Evolutionary conservation across 2,329 filamentous ascomycete species (phyloP).

Genomic region (Ramichloridium luteum): DNA sequence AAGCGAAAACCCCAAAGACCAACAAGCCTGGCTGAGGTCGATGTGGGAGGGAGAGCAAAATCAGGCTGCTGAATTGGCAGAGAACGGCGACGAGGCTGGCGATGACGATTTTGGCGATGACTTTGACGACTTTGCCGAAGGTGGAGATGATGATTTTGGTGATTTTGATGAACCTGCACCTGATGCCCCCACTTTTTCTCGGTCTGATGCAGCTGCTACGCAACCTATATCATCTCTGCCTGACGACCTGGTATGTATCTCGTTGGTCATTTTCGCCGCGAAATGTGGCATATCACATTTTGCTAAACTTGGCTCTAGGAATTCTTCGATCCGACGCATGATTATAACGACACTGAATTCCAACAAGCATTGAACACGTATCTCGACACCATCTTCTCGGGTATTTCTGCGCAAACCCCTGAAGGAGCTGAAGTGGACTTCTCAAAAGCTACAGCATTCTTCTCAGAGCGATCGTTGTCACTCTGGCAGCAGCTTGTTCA

Average conservation of each 20-base stretch:
- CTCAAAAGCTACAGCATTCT: slow-evolving; percentile 48
- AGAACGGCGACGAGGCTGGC: slow-evolving; percentile 41
- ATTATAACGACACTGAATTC: slow-evolving; percentile 24
- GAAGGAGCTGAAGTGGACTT: slow-evolving; percentile 20
- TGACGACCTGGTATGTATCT: too few relatives aligned
- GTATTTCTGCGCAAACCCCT: slow-evolving; percentile 30
- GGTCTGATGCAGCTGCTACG: too few relatives aligned
- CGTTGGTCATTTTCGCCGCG: too few relatives aligned
- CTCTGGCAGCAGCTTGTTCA: slow-evolving; percentile 95
- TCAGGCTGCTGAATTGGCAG: slow-evolving; percentile 8
- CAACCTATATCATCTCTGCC: too few relatives aligned
- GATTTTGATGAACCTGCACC: slow-evolving; percentile 36
- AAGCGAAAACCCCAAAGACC: slow-evolving; percentile 16
- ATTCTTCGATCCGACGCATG: too few relatives aligned
- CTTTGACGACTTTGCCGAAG: slow-evolving; percentile 52
- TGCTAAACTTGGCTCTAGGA: too few relatives aligned
- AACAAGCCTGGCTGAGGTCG: slow-evolving; percentile 22
- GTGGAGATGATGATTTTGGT: slow-evolving; percentile 37
- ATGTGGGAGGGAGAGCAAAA: slow-evolving; percentile 24
- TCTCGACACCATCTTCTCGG: slow-evolving; percentile 53
- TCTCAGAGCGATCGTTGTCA: slow-evolving; percentile 75
- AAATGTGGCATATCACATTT: too few relatives aligned
- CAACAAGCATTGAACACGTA: slow-evolving; percentile 40
- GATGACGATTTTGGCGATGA: slow-evolving; percentile 62
- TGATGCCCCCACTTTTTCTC: slow-evolving; percentile 26